These are phyloP conservation scores for Salix udensis DNA, from an alignment of 345 rosid species.

Conservation along the genomic window DNA sequence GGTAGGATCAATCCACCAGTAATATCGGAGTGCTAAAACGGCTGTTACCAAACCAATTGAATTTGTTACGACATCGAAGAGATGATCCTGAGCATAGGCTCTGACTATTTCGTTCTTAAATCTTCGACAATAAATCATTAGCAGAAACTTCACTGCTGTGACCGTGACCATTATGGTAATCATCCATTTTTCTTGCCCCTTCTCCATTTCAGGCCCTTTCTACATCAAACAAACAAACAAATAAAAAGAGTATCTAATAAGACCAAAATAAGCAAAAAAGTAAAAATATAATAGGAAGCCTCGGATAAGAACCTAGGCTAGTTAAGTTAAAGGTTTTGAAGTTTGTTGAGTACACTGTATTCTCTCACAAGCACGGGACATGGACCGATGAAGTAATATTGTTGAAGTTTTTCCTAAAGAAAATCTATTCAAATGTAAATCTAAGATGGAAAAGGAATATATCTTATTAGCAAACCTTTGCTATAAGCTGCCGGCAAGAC, in stretches of 20 bases:
- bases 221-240: conserved; percentile 1
- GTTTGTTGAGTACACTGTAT: not conserved
- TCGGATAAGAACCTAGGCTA: not conserved
- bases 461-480: conserved; percentile 18
- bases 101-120: conserved; percentile 37
- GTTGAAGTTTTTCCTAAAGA: no score
- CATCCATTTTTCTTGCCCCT: conserved; percentile 37
- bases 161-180: conserved; percentile 35
- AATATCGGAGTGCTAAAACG: conserved; percentile 28
- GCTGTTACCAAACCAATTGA: conserved; percentile 32
- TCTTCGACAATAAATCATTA: conserved; percentile 38
- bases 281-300: not conserved
- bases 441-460: not conserved
- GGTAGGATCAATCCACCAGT: conserved; percentile 39
- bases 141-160: conserved; percentile 34
- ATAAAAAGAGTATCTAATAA: not conserved
- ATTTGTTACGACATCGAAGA: conserved; percentile 38
- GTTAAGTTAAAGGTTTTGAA: not conserved
- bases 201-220: conserved; percentile 25
- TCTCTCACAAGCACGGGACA: not conserved
- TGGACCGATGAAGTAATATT: not conserved
- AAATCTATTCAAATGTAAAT: not conserved
- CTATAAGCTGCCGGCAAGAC: conserved; percentile 28
- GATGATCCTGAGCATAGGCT: conserved; percentile 39
- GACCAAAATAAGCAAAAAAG: not conserved